Evolutionary conservation across 202 grass and related monocot genomes (phyloP).

Genomic region (Miscanthus sacchariflorus): DNA sequence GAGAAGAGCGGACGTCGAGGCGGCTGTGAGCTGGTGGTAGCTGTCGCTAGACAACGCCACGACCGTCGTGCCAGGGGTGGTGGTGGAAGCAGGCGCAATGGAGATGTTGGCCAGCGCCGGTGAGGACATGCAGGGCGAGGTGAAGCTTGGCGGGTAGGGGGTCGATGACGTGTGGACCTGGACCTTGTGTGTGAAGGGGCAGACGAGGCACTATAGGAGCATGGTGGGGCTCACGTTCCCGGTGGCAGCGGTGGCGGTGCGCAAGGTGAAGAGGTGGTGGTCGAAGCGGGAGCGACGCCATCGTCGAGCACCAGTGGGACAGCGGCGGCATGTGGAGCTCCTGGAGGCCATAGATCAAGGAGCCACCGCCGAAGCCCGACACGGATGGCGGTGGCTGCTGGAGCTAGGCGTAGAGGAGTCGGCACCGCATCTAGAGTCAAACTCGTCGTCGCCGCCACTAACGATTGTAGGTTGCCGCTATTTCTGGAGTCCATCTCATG

Average conservation of each 20-base stretch:
- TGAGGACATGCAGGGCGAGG: not conserved
- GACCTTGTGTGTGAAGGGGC: constrained; percentile 54
- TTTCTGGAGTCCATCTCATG: constrained; percentile 65
- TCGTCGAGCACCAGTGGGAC: not conserved
- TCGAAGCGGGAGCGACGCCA: constrained; percentile 38
- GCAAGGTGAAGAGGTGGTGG: constrained; percentile 47
- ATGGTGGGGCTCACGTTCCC: not conserved
- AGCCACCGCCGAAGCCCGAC: constrained; percentile 1
- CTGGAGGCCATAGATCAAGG: constrained; percentile 42
- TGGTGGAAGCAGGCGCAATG: not conserved
- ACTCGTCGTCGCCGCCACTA: constrained; percentile 65
- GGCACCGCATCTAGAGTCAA: constrained; percentile 46
- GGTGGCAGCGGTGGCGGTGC: constrained; percentile 27
- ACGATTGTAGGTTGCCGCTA: constrained; percentile 75
- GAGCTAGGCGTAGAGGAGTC: constrained; percentile 47
- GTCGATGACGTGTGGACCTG: constrained; percentile 12
- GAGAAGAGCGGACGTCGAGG: constrained; percentile 24
- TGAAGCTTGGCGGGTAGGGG: not conserved
- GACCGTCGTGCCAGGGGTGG: not conserved
- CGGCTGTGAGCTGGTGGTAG: constrained; percentile 28
- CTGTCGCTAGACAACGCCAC: not conserved
- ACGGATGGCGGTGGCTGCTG: constrained; percentile 1
- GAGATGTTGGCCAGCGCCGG: not conserved
- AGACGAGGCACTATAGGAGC: constrained; percentile 48
- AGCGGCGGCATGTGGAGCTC: constrained; percentile 28